Evolutionary conservation across 352 stramenopile species (phyloP), one percentile per base, ranked within the genome.

Genomic region (Sclerospora graminicola): DNA sequence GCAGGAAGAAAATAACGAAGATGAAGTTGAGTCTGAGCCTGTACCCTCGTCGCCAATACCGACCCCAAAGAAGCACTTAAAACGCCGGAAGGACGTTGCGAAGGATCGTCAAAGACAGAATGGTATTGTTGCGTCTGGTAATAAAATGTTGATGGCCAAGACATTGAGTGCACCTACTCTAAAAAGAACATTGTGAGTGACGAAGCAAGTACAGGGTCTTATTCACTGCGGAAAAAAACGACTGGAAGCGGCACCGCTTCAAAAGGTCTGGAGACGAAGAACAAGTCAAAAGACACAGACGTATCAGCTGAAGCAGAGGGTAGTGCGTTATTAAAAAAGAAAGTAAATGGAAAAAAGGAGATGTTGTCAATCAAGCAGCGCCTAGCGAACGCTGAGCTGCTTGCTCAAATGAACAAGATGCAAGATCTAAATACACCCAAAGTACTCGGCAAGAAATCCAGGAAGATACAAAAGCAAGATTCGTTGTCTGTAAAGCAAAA

Each of bases 361-460:
- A 71, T 60, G 15, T 41, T 74, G 48, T 66, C 50, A 9, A 62
- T 67, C 24, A 66, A 76, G 32, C 54, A 74, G 34, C 57, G 65
- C 14, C 44, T 78, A 30, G 63, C 60, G 5, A 76, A 74, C 39
- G 66, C 60, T 43, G 66, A 74, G n/a, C 45, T 78, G 32, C 63
- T 82, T 21, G 48, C 66, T 27, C 54, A 56, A 31, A 71, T 82
- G 35, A 54, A 42, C 16, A 69, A 66, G 30, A 68, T 81, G 45
- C 67, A 82, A 34, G 75, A 87, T 21, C 67, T 84, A 20, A 63
- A 51, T 23, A 87, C 75, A 8, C 75, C 75, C 15, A 84, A 82
- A 48, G 67, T 82, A 9, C 31, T 69, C n/a, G 43, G 36, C 7
- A 84, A 82, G 49, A 84, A 82, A 36, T 48, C 37, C 4, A 74